Conservation (phyloP, 768 basidiomycete genomes). For the Termitomyces eurrhizus region DNA sequence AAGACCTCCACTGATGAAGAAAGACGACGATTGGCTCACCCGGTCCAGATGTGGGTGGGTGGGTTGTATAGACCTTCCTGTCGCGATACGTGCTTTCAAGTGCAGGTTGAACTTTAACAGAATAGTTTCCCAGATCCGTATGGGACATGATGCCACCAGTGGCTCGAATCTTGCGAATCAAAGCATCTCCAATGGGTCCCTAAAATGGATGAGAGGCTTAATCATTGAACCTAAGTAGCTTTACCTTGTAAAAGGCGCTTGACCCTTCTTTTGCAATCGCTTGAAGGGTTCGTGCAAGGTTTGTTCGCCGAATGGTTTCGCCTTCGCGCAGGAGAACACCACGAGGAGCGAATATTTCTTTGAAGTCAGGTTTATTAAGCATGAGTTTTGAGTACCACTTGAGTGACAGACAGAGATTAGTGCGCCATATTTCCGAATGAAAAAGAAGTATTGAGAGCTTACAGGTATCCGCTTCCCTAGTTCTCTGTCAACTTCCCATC, state of each 20-base stretch:
- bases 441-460: slow-evolving; percentile 17
- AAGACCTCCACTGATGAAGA: neutral
- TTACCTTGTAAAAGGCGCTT: slow-evolving; percentile 77
- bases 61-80: slow-evolving; percentile 77
- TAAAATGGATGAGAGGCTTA: slow-evolving; percentile 23
- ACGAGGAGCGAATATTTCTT: slow-evolving; percentile 74
- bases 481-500: slow-evolving; percentile 79
- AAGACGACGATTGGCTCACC: slow-evolving; percentile 26
- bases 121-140: slow-evolving; percentile 70
- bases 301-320: slow-evolving; percentile 65
- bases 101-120: slow-evolving; percentile 65
- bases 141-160: slow-evolving; percentile 81
- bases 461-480: slow-evolving; percentile 71
- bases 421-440: neutral
- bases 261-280: slow-evolving; percentile 74
- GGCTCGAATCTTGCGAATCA: slow-evolving; percentile 63
- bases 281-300: slow-evolving; percentile 74
- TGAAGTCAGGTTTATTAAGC: slow-evolving; percentile 70
- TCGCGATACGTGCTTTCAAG: slow-evolving; percentile 75
- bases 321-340: slow-evolving; percentile 72
- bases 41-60: slow-evolving; percentile 84
- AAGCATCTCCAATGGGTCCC: slow-evolving; percentile 79
- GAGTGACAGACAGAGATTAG: neutral
- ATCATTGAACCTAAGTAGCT: slow-evolving; percentile 8
- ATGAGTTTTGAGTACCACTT: slow-evolving; percentile 53